Percentiles rank a stretch among this genome's conserved stretches.
Conservation (phyloP, 768 basidiomycete genomes). For the Tremella fuciformis region DNA sequence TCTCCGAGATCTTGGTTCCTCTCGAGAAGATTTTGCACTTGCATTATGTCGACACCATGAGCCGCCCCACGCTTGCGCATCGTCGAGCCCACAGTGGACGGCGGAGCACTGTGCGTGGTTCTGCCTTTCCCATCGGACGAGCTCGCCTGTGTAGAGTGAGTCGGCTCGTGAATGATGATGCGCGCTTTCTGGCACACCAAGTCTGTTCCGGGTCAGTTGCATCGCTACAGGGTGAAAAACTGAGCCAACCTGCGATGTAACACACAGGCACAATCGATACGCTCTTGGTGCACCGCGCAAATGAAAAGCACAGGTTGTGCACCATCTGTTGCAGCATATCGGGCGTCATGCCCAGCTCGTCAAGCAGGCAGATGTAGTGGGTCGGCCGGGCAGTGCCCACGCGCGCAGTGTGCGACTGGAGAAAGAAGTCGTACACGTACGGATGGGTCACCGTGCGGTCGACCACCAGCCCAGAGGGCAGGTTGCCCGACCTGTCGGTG, state of each 20-base stretch:
- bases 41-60: constrained; percentile 38
- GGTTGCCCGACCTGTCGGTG: constrained; percentile 43
- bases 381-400: constrained; percentile 51
- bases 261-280: constrained; percentile 49
- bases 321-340: constrained; percentile 47
- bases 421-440: constrained; percentile 50
- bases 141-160: constrained; percentile 17
- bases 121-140: constrained; percentile 27
- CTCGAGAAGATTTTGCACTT: constrained; percentile 38
- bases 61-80: constrained; percentile 8
- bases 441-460: constrained; percentile 46
- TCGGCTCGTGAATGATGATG: constrained; percentile 41
- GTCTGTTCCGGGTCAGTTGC: constrained; percentile 17
- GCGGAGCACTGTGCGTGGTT: constrained; percentile 10
- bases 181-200: constrained; percentile 49
- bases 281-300: constrained; percentile 47
- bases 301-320: constrained; percentile 42
- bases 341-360: constrained; percentile 43
- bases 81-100: constrained; percentile 1
- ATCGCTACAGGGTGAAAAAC: not conserved
- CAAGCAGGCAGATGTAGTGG: constrained; percentile 47
- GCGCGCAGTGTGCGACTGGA: constrained; percentile 48
- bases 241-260: constrained; percentile 45
- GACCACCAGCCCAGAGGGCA: constrained; percentile 44
- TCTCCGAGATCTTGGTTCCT: constrained; percentile 40